Evolutionary conservation across 805 yeast species (phyloP), one percentile per base, ranked within the genome.

Genomic region (Kodamaea kaohsiungensis): DNA sequence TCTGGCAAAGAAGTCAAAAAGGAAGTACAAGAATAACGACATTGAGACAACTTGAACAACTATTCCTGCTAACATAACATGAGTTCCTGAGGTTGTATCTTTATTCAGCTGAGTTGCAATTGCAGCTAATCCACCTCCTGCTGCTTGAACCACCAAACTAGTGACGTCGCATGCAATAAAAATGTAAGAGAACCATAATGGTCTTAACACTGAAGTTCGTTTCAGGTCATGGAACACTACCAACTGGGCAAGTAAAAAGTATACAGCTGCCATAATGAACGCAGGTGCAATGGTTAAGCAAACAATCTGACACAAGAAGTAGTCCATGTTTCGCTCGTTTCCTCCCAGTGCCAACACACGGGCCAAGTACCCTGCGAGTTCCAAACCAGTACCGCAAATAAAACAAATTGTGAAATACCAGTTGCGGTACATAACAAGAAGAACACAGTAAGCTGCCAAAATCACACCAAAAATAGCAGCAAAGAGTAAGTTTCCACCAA

Each of bases 31-130:
- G 49, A 63, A 64, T 5, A 61, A 12, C 15, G 61, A 25, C 65
- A 64, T 64, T 25, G 65, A 58, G 10, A 57, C 52, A 10, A 63
- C 63, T 48, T 64, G 68, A 47, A 62, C 52, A 45, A 53, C 30
- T 9, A 64, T 56, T 9, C 67, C 66, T 5, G 56, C 61, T 25
- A 62, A 53, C 68, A 64, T 64, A 51, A 57, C 54, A 50, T 56
- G 49, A 12, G 61, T 59, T 2, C 68, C 68, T 16, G 57, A 54
- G 1, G 22, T 42, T 2, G 58, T 33, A 45, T 43, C 40, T 13
- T 42, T 10, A 33, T 51, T 33, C 27, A 50, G 38, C 43, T 53
- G 17, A 18, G 50, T 38, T 0, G 62, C 60, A 9, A 30, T 38
- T 1, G 65, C 54, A 17, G 55, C 54, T 10, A 61, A 53, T 51